A percentile compares a stretch with the other conserved stretches of the same genome.
These are phyloP conservation scores for Populus tremula DNA, from an alignment of 345 rosid genomes.

Conservation along the genomic window DNA sequence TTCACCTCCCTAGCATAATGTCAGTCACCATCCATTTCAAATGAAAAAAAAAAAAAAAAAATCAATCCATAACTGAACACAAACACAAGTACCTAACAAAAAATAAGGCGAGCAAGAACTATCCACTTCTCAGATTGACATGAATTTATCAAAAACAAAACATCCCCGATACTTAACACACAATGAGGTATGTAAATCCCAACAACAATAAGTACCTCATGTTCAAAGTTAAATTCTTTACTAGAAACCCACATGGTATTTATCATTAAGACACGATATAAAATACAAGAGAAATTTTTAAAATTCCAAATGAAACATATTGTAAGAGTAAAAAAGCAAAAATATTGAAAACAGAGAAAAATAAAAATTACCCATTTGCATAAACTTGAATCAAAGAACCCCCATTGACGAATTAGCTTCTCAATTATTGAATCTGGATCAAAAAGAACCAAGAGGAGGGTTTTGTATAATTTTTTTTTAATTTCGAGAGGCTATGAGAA, in stretches of 20 bases:
- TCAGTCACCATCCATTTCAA: conserved; percentile 20
- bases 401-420: conserved; percentile 17
- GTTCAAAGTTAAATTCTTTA: conserved; percentile 10
- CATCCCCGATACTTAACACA: not conserved
- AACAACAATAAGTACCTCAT: not conserved
- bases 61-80: conserved; percentile 10
- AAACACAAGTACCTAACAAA: not conserved
- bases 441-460: not conserved
- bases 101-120: not conserved
- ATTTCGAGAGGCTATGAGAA: not conserved
- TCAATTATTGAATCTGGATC: conserved; percentile 15
- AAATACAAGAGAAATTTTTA: not conserved
- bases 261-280: conserved; percentile 9
- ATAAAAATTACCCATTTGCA: conserved; percentile 21
- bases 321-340: not conserved
- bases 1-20: conserved; percentile 2
- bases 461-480: not conserved
- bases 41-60: not conserved
- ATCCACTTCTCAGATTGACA: conserved; percentile 10
- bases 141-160: conserved; percentile 6
- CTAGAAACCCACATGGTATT: conserved; percentile 17
- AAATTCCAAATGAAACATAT: conserved; percentile 10
- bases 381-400: conserved; percentile 19
- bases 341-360: not conserved
- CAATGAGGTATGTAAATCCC: conserved; percentile 2